A percentile compares a stretch with the other conserved stretches of the same genome.
phyloP scores from a whole-genome alignment of 495 filamentous ascomycete species.

The Xylaria longipes region DNA sequence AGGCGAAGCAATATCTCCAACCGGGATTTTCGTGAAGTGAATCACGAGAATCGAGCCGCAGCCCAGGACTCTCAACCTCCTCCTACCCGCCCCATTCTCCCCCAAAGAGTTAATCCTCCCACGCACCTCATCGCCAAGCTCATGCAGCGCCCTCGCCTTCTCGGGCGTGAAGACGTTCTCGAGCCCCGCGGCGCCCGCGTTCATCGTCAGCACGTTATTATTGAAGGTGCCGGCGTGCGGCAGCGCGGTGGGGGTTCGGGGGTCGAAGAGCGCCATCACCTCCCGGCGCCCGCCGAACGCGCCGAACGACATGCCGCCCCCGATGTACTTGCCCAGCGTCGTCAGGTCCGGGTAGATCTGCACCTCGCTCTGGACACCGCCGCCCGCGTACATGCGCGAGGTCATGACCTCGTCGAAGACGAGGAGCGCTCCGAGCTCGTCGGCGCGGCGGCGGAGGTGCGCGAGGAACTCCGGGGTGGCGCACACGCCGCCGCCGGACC shows the following conservation, averaged over 20 bases:
- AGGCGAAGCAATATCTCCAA: constrained; percentile 32
- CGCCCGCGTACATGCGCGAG: constrained; percentile 53
- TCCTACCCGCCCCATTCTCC: background rate
- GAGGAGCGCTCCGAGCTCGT: constrained; percentile 54
- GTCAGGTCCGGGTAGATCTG: constrained; percentile 62
- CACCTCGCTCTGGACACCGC: constrained; percentile 52
- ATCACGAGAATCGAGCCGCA: constrained; percentile 52
- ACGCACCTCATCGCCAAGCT: constrained; percentile 43
- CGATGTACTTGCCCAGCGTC: constrained; percentile 68
- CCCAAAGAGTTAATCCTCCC: constrained; percentile 39
- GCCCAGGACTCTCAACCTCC: constrained; percentile 47
- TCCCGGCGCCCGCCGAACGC: constrained; percentile 65
- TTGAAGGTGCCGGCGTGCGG: constrained; percentile 72
- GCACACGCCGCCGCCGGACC: constrained; percentile 57
- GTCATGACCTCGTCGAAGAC: constrained; percentile 74
- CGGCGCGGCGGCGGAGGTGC: constrained; percentile 38
- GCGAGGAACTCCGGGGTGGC: constrained; percentile 53
- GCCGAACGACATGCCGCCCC: constrained; percentile 67
- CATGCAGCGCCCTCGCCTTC: constrained; percentile 45
- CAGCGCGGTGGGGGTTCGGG: constrained; percentile 38
- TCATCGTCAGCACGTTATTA: constrained; percentile 69
- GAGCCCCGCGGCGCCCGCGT: constrained; percentile 56
- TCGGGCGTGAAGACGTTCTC: constrained; percentile 50
- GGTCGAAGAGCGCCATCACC: constrained; percentile 64
- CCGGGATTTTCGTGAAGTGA: constrained; percentile 44